Evolutionary conservation across 495 filamentous ascomycete genomes (phyloP), one percentile per base, ranked within the genome.

Genomic region (Cercophora newfieldiana): DNA sequence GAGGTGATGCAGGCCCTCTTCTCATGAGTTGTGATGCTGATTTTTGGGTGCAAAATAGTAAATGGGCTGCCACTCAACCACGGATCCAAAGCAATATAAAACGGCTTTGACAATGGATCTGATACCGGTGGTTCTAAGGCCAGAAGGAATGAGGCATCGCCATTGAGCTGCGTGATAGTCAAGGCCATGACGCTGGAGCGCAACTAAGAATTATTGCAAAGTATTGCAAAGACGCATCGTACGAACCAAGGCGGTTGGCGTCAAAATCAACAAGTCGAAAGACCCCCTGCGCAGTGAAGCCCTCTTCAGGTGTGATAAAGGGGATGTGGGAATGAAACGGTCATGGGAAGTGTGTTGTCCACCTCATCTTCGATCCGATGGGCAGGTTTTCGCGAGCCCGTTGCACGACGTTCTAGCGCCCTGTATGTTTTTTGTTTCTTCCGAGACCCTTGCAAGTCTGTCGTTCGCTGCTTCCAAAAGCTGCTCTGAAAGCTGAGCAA

Each of bases 141-240:
- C 28, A 92, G 79, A 21, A 90, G 83, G 74, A 91, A 91, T 7
- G 88, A 88, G 29, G 87, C 84, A 74, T 92, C 90, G 48, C 81
- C 83, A 71, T 92, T 92, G 31, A 92, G 81, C 59, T 87, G 81
- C 69, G 87, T 85, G 67, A 91, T 73, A 6, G 80, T 86, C 54
- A 92, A 71, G 6, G 89, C 83, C 90, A 92, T 92, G 48, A 22
- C 37, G 37, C 69, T 26, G 60, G 22, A 0, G 53, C 1, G 19
- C 21, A 28, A 4, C 22, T 25, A 21, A 51, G 3, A 29, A n/a
- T 25, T 31, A 7, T 3, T 16, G 1, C 25, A 4, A 28, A 18
- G 55, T 5, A 22, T 7, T 53, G 2, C 10, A 7, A 7, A 53
- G 50, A 22, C 22, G 50, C 50, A 14, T 44, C 18, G 4, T 6